These are phyloP conservation scores for Leptographium radiaticola DNA, from an alignment of 2,329 filamentous ascomycete genomes.

Conservation along the genomic window DNA sequence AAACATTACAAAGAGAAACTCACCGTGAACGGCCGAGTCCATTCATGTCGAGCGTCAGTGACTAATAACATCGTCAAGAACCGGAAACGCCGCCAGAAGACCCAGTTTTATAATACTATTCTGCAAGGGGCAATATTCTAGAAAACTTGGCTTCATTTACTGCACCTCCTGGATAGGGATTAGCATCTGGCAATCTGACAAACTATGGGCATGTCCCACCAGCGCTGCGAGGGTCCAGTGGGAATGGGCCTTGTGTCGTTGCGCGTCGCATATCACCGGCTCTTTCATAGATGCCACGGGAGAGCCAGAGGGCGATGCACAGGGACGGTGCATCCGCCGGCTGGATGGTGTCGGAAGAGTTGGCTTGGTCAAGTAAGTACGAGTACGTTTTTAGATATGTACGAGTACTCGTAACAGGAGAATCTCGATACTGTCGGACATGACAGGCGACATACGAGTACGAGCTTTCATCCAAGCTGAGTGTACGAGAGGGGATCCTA, in stretches of 20 bases:
- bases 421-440: too few species aligned
- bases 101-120: not conserved
- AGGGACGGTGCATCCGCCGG: too few species aligned
- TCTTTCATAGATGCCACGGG: not conserved
- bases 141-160: not conserved
- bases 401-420: too few species aligned
- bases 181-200: not conserved
- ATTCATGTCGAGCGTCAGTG: not conserved
- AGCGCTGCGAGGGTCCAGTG: not conserved
- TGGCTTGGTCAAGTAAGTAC: not conserved
- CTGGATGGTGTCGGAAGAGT: too few species aligned
- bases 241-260: too few species aligned
- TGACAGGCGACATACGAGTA: too few species aligned
- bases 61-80: not conserved
- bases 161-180: not conserved
- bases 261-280: not conserved
- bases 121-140: not conserved
- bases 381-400: not conserved
- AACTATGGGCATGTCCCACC: not conserved
- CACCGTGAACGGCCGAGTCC: not conserved
- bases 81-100: not conserved
- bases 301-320: too few species aligned
- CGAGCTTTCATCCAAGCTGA: too few species aligned
- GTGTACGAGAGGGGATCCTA: too few species aligned
- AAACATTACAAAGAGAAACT: not conserved